Conservation (phyloP, 352 stramenopile species). For the Phytophthora pini region DNA sequence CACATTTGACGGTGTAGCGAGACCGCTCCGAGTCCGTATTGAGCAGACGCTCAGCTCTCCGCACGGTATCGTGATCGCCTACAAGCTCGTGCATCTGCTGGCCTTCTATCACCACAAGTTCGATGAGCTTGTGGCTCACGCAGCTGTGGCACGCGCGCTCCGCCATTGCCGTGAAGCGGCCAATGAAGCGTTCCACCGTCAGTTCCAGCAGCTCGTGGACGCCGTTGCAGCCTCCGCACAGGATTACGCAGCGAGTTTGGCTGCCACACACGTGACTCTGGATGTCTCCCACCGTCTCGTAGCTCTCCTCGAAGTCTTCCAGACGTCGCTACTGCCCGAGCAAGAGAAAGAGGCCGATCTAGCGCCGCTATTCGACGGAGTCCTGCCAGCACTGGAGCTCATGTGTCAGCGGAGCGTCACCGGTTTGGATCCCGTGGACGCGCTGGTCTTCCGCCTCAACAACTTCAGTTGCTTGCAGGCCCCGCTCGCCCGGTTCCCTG, state of each 20-base stretch:
- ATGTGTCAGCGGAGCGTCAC: conserved; percentile 60
- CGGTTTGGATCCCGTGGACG: conserved; percentile 48
- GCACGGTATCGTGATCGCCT: conserved; percentile 66
- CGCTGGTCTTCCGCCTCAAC: conserved; percentile 74
- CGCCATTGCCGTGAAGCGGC: conserved; percentile 47
- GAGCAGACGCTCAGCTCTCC: conserved; percentile 65
- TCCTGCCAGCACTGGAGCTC: conserved; percentile 55
- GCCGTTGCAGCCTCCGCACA: conserved; percentile 49
- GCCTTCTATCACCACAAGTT: conserved; percentile 77
- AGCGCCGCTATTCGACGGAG: conserved; percentile 53
- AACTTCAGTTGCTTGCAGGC: conserved; percentile 74
- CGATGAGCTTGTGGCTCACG: conserved; percentile 43
- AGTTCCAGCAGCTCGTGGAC: conserved; percentile 63
- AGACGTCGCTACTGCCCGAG: conserved; percentile 63
- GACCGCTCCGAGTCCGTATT: conserved; percentile 66
- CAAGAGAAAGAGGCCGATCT: conserved; percentile 60
- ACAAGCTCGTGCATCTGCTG: conserved; percentile 72
- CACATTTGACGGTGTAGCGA: conserved; percentile 66
- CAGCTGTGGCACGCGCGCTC: conserved; percentile 43
- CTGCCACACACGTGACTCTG: conserved; percentile 61
- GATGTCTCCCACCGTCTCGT: conserved; percentile 66
- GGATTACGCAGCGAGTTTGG: conserved; percentile 67
- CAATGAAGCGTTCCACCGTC: conserved; percentile 55
- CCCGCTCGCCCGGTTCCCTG: conserved; percentile 48
- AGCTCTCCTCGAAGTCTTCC: conserved; percentile 61